phyloP scores from a whole-genome alignment of 495 filamentous ascomycete species.

The Penicillium turbatum region DNA sequence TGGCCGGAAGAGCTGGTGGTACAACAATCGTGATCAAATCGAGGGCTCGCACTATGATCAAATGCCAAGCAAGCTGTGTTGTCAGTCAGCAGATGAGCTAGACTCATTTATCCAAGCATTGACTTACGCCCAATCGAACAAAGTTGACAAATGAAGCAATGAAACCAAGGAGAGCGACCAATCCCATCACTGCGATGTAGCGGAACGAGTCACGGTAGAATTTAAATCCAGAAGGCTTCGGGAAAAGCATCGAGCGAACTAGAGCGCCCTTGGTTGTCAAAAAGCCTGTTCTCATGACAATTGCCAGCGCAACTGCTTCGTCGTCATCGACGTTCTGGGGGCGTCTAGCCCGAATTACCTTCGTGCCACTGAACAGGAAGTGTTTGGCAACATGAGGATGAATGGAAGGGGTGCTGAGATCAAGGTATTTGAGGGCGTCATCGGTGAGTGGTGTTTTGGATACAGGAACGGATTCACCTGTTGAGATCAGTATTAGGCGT shows the following conservation, averaged over 20 bases:
- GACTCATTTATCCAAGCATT: not conserved
- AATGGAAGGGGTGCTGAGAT: slow-evolving; percentile 73
- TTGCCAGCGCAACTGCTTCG: slow-evolving; percentile 85
- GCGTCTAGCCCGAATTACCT: slow-evolving; percentile 83
- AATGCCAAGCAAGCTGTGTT: slow-evolving; percentile 66
- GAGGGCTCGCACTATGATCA: slow-evolving; percentile 86
- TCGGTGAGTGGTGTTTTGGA: slow-evolving; percentile 87
- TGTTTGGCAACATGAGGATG: slow-evolving; percentile 76
- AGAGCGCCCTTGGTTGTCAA: slow-evolving; percentile 95
- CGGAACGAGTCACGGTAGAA: slow-evolving; percentile 97
- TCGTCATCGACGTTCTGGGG: slow-evolving; percentile 83
- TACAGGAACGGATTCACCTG: slow-evolving; percentile 93
- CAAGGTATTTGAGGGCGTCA: slow-evolving; percentile 66
- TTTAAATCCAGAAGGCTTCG: slow-evolving; percentile 95
- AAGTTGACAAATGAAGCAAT: slow-evolving; percentile 91
- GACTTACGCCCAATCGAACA: slow-evolving; percentile 63
- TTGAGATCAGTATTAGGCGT: slow-evolving; percentile 17
- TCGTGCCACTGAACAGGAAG: slow-evolving; percentile 92
- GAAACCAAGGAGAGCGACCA: slow-evolving; percentile 85
- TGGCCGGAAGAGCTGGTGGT: slow-evolving; percentile 93
- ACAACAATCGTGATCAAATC: slow-evolving; percentile 98
- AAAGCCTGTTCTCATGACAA: slow-evolving; percentile 91
- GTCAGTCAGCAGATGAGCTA: slow-evolving; percentile 17
- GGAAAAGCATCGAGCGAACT: slow-evolving; percentile 97
- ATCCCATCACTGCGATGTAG: slow-evolving; percentile 95